Conservation (phyloP, 2,329 filamentous ascomycete species). For the Aspergillus eucalypticola region DNA sequence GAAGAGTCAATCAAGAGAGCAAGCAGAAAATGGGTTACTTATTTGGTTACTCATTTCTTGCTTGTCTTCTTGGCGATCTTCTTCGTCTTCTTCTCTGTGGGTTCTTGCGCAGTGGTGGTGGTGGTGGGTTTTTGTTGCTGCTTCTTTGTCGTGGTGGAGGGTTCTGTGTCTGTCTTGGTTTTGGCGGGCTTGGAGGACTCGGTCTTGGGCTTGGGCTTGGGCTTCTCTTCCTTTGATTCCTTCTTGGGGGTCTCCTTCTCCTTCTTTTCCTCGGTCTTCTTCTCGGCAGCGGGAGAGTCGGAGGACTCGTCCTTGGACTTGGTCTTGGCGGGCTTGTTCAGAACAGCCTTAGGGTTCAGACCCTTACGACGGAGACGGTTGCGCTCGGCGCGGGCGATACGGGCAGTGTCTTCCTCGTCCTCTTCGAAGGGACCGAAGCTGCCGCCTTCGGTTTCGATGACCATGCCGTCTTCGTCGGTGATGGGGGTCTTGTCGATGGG, state of each 20-base stretch:
- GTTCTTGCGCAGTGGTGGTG: not conserved
- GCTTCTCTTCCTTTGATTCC: slow-evolving; percentile 17
- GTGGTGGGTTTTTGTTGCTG: not conserved
- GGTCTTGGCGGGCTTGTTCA: slow-evolving; percentile 38
- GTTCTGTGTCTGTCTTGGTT: not conserved
- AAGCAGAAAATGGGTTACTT: slow-evolving; percentile 2
- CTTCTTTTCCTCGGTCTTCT: slow-evolving; percentile 24
- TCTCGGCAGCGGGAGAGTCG: slow-evolving; percentile 6
- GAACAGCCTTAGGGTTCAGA: slow-evolving; percentile 66
- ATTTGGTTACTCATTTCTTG: slow-evolving; percentile 29
- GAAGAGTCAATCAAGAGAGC: slow-evolving; percentile 8
- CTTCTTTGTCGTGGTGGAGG: not conserved
- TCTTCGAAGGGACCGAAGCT: slow-evolving; percentile 75
- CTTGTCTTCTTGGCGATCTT: slow-evolving; percentile 29
- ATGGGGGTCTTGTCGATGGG: slow-evolving; percentile 71
- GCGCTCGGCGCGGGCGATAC: slow-evolving; percentile 71
- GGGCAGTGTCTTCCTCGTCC: slow-evolving; percentile 67
- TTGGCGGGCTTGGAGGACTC: not conserved
- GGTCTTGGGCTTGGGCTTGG: slow-evolving; percentile 15
- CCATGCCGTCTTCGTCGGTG: slow-evolving; percentile 40
- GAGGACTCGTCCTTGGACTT: slow-evolving; percentile 19
- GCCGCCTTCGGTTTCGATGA: slow-evolving; percentile 44
- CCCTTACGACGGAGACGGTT: slow-evolving; percentile 74
- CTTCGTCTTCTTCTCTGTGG: slow-evolving; percentile 20
- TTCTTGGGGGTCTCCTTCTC: slow-evolving; percentile 20